Percentiles rank a stretch among this genome's conserved stretches.
Evolutionary conservation across 2,329 filamentous ascomycete species (phyloP).

Genomic region (Rhynchosporium agropyri): DNA sequence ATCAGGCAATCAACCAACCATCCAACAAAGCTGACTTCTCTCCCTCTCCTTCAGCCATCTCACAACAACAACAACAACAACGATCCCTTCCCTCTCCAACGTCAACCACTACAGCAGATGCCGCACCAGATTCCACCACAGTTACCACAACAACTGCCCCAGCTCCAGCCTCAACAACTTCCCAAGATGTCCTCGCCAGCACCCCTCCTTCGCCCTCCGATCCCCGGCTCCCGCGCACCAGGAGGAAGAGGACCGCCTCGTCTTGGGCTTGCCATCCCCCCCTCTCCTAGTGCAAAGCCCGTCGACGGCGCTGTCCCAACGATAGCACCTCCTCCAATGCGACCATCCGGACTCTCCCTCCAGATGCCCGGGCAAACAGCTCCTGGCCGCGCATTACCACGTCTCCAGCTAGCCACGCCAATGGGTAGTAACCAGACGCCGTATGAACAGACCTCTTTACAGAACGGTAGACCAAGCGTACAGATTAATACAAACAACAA

Average conservation of each 20-base stretch:
- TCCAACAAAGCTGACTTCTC: too few species aligned
- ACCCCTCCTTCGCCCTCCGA: slow-evolving; percentile 43
- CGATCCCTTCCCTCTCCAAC: too few species aligned
- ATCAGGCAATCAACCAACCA: too few species aligned
- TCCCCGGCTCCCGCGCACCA: slow-evolving; percentile 41
- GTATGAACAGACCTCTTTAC: slow-evolving; percentile 59
- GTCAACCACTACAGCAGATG: too few species aligned
- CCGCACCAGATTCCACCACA: too few species aligned
- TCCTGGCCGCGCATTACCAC: slow-evolving; percentile 65
- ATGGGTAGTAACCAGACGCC: slow-evolving; percentile 78
- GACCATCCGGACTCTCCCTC: slow-evolving; percentile 34
- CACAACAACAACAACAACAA: too few species aligned
- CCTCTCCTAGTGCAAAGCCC: slow-evolving; percentile 80
- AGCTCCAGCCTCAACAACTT: slow-evolving; percentile 10
- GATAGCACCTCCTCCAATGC: background rate
- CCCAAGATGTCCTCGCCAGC: slow-evolving; percentile 44
- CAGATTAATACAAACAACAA: slow-evolving; percentile 48
- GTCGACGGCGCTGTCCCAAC: slow-evolving; percentile 48
- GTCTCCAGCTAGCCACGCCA: slow-evolving; percentile 82
- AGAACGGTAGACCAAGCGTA: slow-evolving; percentile 41
- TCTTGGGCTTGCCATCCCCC: slow-evolving; percentile 86
- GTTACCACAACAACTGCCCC: background rate
- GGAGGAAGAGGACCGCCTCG: slow-evolving; percentile 40
- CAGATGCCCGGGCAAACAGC: slow-evolving; percentile 41
- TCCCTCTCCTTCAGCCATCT: too few species aligned